These are phyloP conservation scores for Fonsecaea pedrosoi DNA, from an alignment of 2,329 filamentous ascomycete species.

Conservation along the genomic window DNA sequence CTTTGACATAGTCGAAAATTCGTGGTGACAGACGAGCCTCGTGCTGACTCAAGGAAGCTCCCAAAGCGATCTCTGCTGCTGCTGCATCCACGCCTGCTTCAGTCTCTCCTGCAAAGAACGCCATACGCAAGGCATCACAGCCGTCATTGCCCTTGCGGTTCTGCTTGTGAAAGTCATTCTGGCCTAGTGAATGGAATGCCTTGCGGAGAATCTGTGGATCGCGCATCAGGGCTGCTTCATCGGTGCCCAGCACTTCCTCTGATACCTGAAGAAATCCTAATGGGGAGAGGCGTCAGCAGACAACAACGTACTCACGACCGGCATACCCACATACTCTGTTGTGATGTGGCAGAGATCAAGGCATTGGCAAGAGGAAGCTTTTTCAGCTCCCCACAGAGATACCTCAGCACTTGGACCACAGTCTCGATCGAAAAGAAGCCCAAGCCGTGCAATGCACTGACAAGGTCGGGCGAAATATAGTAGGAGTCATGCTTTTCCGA, in stretches of 20 bases:
- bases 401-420: conserved; percentile 19
- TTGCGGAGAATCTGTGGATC: conserved; percentile 23
- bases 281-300: neutral
- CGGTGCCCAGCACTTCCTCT: conserved; percentile 14
- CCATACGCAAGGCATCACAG: conserved; percentile 21
- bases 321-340: conserved; percentile 18
- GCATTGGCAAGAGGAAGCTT: conserved; percentile 16
- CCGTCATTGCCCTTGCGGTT: conserved; percentile 26
- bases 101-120: conserved; percentile 24
- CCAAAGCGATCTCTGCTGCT: conserved; percentile 19
- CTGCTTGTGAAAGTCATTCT: conserved; percentile 23
- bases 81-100: conserved; percentile 30
- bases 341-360: conserved; percentile 7
- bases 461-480: conserved; percentile 25
- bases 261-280: conserved; percentile 22
- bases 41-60: neutral
- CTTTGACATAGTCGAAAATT: conserved; percentile 19
- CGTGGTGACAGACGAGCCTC: neutral
- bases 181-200: conserved; percentile 26
- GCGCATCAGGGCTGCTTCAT: conserved; percentile 19
- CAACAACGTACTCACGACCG: neutral
- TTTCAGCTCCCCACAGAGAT: conserved; percentile 14
- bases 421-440: conserved; percentile 23
- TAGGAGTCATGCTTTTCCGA: conserved; percentile 2
- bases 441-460: conserved; percentile 12